A percentile compares a stretch with the other conserved stretches of the same genome.
Evolutionary conservation across 768 basidiomycete species (phyloP).

Genomic region (Rhodotorula toruloides): DNA sequence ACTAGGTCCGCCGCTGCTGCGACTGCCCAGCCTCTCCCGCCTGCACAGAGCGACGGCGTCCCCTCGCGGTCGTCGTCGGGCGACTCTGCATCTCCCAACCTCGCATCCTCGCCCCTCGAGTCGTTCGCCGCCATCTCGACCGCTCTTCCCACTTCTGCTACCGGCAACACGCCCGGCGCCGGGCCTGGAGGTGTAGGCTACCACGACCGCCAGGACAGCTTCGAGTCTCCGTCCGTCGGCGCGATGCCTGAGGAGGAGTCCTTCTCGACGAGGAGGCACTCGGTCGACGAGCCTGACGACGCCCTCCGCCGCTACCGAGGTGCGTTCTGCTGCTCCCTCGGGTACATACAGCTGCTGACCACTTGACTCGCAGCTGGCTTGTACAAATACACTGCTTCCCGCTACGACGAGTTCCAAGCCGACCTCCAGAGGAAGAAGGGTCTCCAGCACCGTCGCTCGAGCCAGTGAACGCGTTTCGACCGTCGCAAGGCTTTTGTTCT

Average conservation of each 20-base stretch:
- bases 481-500: not conserved
- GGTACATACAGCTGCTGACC: not conserved
- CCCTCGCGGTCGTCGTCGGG: not conserved
- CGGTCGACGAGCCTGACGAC: constrained; percentile 13
- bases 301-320: constrained; percentile 22
- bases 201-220: not conserved
- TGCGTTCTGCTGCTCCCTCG: not conserved
- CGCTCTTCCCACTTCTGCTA: not conserved
- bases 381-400: constrained; percentile 15
- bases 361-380: constrained; percentile 7
- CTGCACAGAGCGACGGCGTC: not conserved
- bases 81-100: not conserved
- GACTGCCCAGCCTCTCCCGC: not conserved
- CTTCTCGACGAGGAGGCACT: not conserved
- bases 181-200: not conserved
- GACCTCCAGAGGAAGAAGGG: constrained; percentile 21
- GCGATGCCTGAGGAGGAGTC: constrained; percentile 1
- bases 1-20: not conserved
- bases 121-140: not conserved
- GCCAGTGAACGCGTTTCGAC: not conserved
- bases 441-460: constrained; percentile 1
- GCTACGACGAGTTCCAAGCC: constrained; percentile 25
- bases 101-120: constrained; percentile 11
- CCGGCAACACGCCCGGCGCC: not conserved
- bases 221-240: constrained; percentile 11